Evolutionary conservation across 345 rosid genomes (phyloP), one percentile per base, ranked within the genome.

Genomic region (Bruguiera parviflora): DNA sequence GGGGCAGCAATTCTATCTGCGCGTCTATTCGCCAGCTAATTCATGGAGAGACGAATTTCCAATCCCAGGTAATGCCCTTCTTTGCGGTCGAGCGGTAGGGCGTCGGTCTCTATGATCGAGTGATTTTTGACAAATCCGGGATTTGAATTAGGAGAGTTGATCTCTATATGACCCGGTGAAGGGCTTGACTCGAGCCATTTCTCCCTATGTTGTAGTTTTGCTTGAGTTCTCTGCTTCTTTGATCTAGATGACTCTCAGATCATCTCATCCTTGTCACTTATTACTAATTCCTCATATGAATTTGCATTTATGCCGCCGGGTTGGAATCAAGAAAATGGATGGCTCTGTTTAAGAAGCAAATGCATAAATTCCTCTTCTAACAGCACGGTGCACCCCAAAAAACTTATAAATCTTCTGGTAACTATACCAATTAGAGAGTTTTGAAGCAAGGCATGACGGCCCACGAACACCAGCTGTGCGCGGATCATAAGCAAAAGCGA

Each of bases 41-140:
- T 85, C 95, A 11, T 81, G 75, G 89, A 82, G 95, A 68, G 91
- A 89, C 46, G 95, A 89, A 37, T 78, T 82, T 67, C 91, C 91
- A 0, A 85, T 89, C 67, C 95, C 95, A 4, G 66, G 64, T 13
- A 89, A 89, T 70, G 84, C 82, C 63, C 83, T 84, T 55, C 85
- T 77, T 5, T 89, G 91, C 33, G 95, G 95, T 39, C 70, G 77
- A 21, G 95, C 91, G 1, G 68, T 53, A 1, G 89, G 89, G 25
- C 87, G 24, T 9, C 63, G 49, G 6, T 66, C 69, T n/a, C 52
- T 71, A 18, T 79, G 51, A 77, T 39, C 11, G 58, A 58, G 53
- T 76, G 73, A 59, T 70, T 58, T 24, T 25, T 11, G 4, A 53
- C 29, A 21, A 22, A 22, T 58, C 63, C 33, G 18, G 47, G 28